Evolutionary conservation across 2,329 filamentous ascomycete genomes (phyloP).

Genomic region (Ophiostoma himal-ulmi): DNA sequence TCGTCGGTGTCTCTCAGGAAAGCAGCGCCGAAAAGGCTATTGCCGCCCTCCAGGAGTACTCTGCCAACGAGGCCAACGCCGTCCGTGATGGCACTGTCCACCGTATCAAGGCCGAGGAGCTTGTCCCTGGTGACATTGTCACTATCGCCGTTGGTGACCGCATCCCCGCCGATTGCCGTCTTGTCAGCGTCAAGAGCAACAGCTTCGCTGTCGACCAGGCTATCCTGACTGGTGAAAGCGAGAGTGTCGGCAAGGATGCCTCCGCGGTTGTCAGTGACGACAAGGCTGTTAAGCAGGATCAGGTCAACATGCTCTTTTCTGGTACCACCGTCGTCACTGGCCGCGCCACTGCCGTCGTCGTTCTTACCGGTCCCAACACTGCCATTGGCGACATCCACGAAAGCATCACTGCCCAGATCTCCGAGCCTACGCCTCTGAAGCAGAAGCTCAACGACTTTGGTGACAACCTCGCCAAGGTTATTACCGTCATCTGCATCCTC

Average conservation of each 20-base stretch:
- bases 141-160: constrained; percentile 85
- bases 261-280: constrained; percentile 61
- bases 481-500: constrained; percentile 90
- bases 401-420: constrained; percentile 96
- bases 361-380: constrained; percentile 80
- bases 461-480: constrained; percentile 92
- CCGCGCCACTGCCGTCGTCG: constrained; percentile 84
- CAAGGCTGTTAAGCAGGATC: constrained; percentile 92
- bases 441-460: constrained; percentile 99
- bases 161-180: constrained; percentile 88
- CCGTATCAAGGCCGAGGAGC: constrained; percentile 88
- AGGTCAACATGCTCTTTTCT: constrained; percentile 96
- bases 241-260: constrained; percentile 86
- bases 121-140: constrained; percentile 91
- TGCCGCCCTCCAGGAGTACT: constrained; percentile 96
- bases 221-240: constrained; percentile 93
- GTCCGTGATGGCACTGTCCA: constrained; percentile 71
- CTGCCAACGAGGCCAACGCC: constrained; percentile 94
- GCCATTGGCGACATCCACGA: constrained; percentile 99
- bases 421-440: constrained; percentile 92
- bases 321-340: constrained; percentile 96
- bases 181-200: constrained; percentile 90
- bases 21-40: constrained; percentile 98
- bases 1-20: constrained; percentile 97
- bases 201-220: constrained; percentile 96